Evolutionary conservation across 2,329 filamentous ascomycete genomes (phyloP).

Genomic region (Aspergillus pseudoglaucus): DNA sequence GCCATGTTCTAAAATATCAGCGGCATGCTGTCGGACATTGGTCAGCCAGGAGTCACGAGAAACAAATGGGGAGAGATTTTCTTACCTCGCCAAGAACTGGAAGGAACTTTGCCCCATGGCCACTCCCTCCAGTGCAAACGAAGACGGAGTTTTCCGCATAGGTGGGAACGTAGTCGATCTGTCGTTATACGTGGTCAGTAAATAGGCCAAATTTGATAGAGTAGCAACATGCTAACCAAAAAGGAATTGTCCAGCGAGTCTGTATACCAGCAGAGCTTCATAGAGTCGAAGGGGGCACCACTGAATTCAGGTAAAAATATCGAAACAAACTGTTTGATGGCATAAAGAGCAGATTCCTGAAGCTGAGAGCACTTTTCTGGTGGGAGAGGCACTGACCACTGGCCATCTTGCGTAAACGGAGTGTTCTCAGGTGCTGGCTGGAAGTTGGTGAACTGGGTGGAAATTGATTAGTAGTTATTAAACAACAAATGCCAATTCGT

Average conservation of each 20-base stretch:
- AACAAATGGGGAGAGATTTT: too few species aligned
- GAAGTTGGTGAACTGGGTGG: slow-evolving; percentile 26
- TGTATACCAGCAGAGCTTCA: not conserved
- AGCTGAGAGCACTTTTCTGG: slow-evolving; percentile 11
- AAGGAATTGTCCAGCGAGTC: not conserved
- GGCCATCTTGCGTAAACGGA: slow-evolving; percentile 23
- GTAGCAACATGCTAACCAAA: too few species aligned
- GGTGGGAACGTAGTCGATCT: too few species aligned
- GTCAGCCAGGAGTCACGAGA: too few species aligned
- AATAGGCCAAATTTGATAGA: too few species aligned
- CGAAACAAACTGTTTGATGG: not conserved
- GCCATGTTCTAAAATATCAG: too few species aligned
- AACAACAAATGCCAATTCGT: not conserved
- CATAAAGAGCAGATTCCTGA: slow-evolving; percentile 10
- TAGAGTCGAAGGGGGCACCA: not conserved
- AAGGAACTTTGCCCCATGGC: too few species aligned
- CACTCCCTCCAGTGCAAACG: too few species aligned
- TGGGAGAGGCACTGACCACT: slow-evolving; percentile 27
- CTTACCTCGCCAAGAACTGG: too few species aligned
- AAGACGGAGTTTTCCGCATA: too few species aligned
- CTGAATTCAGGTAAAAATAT: not conserved
- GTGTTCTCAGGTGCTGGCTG: slow-evolving; percentile 19
- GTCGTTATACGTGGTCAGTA: too few species aligned
- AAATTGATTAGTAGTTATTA: not conserved
- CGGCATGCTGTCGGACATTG: too few species aligned